These are phyloP conservation scores for Coemansia sp. DNA, from an alignment of 192 early-diverging fungal species.

Conservation along the genomic window DNA sequence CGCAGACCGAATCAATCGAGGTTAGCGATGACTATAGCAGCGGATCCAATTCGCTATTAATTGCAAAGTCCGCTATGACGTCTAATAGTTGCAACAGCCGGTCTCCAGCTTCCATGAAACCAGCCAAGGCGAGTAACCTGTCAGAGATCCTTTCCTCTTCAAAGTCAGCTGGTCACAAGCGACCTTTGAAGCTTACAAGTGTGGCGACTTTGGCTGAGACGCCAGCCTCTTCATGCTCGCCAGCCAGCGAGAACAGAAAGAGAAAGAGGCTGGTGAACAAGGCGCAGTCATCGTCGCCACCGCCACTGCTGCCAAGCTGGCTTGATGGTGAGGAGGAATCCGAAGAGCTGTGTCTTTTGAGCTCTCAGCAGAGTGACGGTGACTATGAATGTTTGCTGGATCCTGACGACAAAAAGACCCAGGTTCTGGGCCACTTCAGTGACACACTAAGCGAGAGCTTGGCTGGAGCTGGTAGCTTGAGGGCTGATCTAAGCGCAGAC, in stretches of 20 bases:
- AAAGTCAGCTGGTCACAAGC: neutral
- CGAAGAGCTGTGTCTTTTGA: neutral
- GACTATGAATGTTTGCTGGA: slow-evolving; percentile 43
- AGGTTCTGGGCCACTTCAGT: neutral
- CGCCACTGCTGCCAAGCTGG: neutral
- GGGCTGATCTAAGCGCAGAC: neutral
- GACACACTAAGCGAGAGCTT: neutral
- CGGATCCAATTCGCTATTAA: neutral
- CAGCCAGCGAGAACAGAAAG: neutral
- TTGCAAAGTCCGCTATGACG: neutral
- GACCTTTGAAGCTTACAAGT: slow-evolving; percentile 4
- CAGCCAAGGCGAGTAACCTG: neutral
- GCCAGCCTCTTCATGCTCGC: neutral
- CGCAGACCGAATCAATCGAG: slow-evolving; percentile 41
- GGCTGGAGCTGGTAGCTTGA: neutral
- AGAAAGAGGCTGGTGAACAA: neutral
- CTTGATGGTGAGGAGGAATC: neutral
- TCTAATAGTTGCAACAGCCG: neutral
- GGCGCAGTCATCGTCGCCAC: neutral
- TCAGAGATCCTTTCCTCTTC: slow-evolving; percentile 13
- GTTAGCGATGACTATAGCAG: slow-evolving; percentile 28
- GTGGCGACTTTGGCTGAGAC: neutral
- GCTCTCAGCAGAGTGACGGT: neutral
- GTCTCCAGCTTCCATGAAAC: neutral
- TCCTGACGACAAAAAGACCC: slow-evolving; percentile 1